A percentile compares a stretch with the other conserved stretches of the same genome.
Evolutionary conservation across 805 yeast species (phyloP).

Genomic region (Starmerella tilneyi): DNA sequence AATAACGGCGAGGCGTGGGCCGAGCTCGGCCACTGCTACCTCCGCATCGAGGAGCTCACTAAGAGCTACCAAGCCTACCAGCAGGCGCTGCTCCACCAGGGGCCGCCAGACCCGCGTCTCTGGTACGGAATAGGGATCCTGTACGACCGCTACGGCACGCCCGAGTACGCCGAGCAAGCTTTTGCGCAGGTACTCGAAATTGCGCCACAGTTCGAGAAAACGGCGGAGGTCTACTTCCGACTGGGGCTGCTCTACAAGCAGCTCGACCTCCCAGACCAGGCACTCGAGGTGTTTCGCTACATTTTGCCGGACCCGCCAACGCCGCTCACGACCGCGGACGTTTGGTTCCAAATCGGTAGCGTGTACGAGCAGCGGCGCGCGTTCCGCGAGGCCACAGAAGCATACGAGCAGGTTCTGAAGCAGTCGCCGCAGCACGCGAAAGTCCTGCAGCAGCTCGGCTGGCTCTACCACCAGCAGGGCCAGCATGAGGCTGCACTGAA

Average conservation of each 20-base stretch:
- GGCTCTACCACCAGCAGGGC: conserved; percentile 70
- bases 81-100: conserved; percentile 84
- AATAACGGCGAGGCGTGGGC: conserved; percentile 98
- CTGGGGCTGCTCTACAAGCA: conserved; percentile 94
- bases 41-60: conserved; percentile 92
- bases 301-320: conserved; percentile 85
- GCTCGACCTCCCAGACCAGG: conserved; percentile 75
- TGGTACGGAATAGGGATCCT: conserved; percentile 99
- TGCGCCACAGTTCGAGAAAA: conserved; percentile 93
- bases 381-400: conserved; percentile 84
- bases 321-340: conserved; percentile 91
- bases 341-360: conserved; percentile 97
- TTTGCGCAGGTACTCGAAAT: conserved; percentile 90
- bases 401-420: conserved; percentile 82
- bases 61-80: conserved; percentile 95
- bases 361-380: conserved; percentile 91
- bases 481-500: conserved; percentile 70
- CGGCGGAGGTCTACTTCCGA: conserved; percentile 91
- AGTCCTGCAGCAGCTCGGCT: conserved; percentile 90
- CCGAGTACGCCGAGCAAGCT: conserved; percentile 97
- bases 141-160: conserved; percentile 89
- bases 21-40: conserved; percentile 80
- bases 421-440: conserved; percentile 92
- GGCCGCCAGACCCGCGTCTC: conserved; percentile 89
- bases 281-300: conserved; percentile 89